Evolutionary conservation across 23 red algal genomes (phyloP).

Genomic region (Pyropia haitanensis): DNA sequence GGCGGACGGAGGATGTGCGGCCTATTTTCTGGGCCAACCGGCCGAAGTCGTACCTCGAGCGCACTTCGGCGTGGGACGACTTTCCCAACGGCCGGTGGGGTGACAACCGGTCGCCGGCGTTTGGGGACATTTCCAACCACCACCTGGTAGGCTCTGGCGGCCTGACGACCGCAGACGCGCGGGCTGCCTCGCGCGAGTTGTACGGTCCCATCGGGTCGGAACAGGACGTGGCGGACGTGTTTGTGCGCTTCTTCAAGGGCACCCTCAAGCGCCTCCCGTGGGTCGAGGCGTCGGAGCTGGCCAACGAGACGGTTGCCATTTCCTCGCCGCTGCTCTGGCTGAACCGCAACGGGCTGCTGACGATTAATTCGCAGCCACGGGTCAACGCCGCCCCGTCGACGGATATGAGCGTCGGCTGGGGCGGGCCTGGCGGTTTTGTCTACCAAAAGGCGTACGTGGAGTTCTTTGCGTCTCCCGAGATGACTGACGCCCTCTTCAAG

Average conservation of each 20-base stretch:
- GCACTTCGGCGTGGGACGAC: constrained; percentile 91
- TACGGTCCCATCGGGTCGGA: constrained; percentile 61
- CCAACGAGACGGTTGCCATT: constrained; percentile 66
- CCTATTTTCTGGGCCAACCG: constrained; percentile 99
- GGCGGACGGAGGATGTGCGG: constrained; percentile 83
- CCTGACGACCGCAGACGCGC: constrained; percentile 44
- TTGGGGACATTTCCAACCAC: constrained; percentile 71
- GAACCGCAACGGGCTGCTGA: constrained; percentile 77
- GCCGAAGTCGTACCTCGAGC: constrained; percentile 82
- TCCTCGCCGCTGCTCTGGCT: constrained; percentile 63
- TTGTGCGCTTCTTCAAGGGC: constrained; percentile 67
- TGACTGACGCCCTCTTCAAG: constrained; percentile 69
- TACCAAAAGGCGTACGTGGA: constrained; percentile 99
- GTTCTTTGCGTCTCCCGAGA: constrained; percentile 70
- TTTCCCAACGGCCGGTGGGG: constrained; percentile 96
- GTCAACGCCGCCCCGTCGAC: constrained; percentile 90
- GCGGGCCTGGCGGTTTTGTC: constrained; percentile 80
- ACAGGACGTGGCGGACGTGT: constrained; percentile 62
- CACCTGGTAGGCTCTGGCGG: constrained; percentile 80
- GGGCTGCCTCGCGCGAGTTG: constrained; percentile 18
- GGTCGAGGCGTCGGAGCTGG: constrained; percentile 67
- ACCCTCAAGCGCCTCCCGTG: constrained; percentile 81
- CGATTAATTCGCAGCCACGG: constrained; percentile 96
- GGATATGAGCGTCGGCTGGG: constrained; percentile 95
- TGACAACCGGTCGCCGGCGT: constrained; percentile 77